These are phyloP conservation scores for Parmales sp. DNA, from an alignment of 108 stramenopile genomes.

Conservation along the genomic window DNA sequence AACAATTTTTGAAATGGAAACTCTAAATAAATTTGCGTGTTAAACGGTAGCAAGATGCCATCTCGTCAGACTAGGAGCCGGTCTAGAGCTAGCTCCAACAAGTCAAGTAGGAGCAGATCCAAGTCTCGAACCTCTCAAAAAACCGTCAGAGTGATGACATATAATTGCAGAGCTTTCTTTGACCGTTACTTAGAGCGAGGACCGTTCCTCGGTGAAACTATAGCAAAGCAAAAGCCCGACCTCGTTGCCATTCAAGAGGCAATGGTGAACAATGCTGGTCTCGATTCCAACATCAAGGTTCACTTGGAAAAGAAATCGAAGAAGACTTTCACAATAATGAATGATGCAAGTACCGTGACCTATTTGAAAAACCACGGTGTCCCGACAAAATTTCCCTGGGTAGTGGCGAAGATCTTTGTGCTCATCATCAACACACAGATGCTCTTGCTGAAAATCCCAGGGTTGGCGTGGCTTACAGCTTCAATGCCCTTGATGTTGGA, in stretches of 20 bases:
- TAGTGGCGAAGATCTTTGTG: not conserved
- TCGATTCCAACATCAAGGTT: not conserved
- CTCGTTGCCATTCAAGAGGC: not conserved
- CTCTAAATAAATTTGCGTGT: too few relatives aligned
- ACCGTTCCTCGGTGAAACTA: not conserved
- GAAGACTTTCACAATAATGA: not conserved
- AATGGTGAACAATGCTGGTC: slow-evolving; percentile 10
- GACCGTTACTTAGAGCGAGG: not conserved
- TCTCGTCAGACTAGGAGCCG: too few relatives aligned
- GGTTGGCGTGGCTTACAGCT: not conserved
- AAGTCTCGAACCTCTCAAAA: too few relatives aligned
- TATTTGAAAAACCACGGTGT: not conserved
- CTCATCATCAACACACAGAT: not conserved
- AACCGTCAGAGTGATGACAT: not conserved
- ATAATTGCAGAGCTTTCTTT: slow-evolving; percentile 10
- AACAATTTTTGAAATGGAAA: too few relatives aligned
- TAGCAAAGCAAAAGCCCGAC: not conserved
- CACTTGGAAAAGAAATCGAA: not conserved
- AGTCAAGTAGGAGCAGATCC: too few relatives aligned
- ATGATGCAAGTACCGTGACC: not conserved
- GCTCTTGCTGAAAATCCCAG: not conserved
- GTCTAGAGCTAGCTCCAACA: too few relatives aligned
- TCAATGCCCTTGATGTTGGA: slow-evolving; percentile 1
- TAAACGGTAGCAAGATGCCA: too few relatives aligned
- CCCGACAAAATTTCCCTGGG: not conserved